Percentiles rank a stretch among this genome's conserved stretches.
Evolutionary conservation across 345 rosid species (phyloP).

Genomic region (Hibiscus syriacus): DNA sequence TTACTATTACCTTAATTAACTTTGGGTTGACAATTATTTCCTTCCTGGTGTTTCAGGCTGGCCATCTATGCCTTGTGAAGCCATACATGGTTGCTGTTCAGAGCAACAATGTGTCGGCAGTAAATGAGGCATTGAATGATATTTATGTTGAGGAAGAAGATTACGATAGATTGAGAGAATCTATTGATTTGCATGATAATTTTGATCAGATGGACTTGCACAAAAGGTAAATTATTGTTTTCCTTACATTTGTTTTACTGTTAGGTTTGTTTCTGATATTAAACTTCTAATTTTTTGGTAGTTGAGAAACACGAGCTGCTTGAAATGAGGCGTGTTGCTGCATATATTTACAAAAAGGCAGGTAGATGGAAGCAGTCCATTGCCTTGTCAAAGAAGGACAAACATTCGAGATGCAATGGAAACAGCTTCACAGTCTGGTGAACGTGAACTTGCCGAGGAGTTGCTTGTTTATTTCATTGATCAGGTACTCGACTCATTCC

Average conservation of each 20-base stretch:
- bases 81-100: conserved; percentile 97
- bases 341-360: conserved; percentile 95
- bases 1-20: not conserved
- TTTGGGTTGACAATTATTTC: not conserved
- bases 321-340: conserved; percentile 99
- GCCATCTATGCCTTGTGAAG: conserved; percentile 86
- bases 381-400: conserved; percentile 94
- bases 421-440: conserved; percentile 98
- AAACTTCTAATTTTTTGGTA: conserved; percentile 25
- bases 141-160: conserved; percentile 94
- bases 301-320: conserved; percentile 99
- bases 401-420: conserved; percentile 94
- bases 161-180: conserved; percentile 86
- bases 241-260: not conserved
- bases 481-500: conserved; percentile 40
- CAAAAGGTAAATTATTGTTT: conserved; percentile 49
- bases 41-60: conserved; percentile 56
- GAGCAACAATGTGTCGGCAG: conserved; percentile 88
- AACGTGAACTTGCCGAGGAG: conserved; percentile 95
- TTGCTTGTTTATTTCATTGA: conserved; percentile 90
- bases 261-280: conserved; percentile 1
- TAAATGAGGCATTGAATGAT: conserved; percentile 88
- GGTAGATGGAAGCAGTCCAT: conserved; percentile 99
- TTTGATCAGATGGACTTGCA: conserved; percentile 92
- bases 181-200: conserved; percentile 86